Conservation (phyloP, 2,329 filamentous ascomycete species). For the Huntiella decipiens region DNA sequence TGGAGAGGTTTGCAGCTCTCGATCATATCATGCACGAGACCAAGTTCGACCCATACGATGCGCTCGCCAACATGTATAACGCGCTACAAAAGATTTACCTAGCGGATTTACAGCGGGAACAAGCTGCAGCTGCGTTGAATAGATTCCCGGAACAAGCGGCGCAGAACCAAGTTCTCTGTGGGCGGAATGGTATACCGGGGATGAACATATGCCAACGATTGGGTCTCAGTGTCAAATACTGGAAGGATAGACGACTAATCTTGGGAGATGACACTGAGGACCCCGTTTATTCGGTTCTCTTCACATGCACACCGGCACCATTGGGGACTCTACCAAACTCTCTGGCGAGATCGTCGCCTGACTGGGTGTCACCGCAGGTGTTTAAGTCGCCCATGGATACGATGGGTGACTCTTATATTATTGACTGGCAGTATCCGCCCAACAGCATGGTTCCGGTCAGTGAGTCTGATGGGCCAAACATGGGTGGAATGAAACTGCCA, state of each 20-base stretch:
- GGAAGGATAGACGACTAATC: constrained; percentile 43
- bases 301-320: constrained; percentile 44
- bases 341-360: constrained; percentile 39
- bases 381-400: constrained; percentile 33
- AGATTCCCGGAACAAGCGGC: constrained; percentile 24
- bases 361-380: constrained; percentile 54
- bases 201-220: constrained; percentile 51
- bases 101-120: constrained; percentile 45
- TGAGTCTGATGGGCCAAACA: constrained; percentile 24
- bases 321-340: constrained; percentile 20
- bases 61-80: constrained; percentile 52
- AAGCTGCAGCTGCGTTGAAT: constrained; percentile 12
- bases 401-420: constrained; percentile 19
- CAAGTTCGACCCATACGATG: constrained; percentile 58
- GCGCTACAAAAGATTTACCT: constrained; percentile 51
- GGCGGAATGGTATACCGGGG: constrained; percentile 47
- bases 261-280: constrained; percentile 15
- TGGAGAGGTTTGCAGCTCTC: constrained; percentile 47
- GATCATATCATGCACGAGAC: constrained; percentile 54
- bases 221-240: constrained; percentile 59
- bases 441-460: constrained; percentile 35
- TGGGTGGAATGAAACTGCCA: constrained; percentile 38
- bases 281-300: constrained; percentile 45
- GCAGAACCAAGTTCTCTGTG: constrained; percentile 44
- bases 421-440: constrained; percentile 58